Percentiles rank a stretch among this genome's conserved stretches.
phyloP scores from a whole-genome alignment of 225 moss, liverwort and hornwort species.

The Pseudoscleropodium purum region DNA sequence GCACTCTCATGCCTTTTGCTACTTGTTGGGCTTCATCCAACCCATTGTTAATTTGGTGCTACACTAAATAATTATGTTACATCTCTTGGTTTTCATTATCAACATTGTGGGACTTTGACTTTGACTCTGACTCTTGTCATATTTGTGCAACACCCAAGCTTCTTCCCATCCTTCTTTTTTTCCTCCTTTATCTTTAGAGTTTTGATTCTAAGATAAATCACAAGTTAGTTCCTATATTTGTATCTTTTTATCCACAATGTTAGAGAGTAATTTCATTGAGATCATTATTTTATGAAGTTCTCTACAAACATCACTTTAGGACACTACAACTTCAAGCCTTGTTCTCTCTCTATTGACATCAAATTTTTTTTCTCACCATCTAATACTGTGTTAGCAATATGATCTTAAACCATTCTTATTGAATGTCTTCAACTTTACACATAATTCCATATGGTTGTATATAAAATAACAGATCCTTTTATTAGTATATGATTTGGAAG shows the following conservation, averaged over 20 bases:
- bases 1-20: background rate
- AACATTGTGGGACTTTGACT: background rate
- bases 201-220: background rate
- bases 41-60: background rate
- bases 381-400: background rate
- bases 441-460: background rate
- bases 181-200: fast-evolving
- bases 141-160: background rate
- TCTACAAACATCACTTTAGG: background rate
- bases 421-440: background rate
- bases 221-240: fast-evolving
- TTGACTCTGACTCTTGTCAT: background rate
- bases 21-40: background rate
- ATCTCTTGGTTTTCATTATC: background rate
- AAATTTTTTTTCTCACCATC: background rate
- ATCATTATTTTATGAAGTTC: background rate
- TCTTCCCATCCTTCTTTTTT: background rate
- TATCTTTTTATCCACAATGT: background rate
- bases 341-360: background rate
- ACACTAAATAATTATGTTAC: fast-evolving
- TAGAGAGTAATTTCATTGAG: background rate
- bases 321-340: background rate
- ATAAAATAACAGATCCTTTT: background rate
- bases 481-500: background rate
- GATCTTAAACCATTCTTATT: background rate